Base-by-base conservation (phyloP, 345 rosid genomes). In the Euphorbia peplus region DNA sequence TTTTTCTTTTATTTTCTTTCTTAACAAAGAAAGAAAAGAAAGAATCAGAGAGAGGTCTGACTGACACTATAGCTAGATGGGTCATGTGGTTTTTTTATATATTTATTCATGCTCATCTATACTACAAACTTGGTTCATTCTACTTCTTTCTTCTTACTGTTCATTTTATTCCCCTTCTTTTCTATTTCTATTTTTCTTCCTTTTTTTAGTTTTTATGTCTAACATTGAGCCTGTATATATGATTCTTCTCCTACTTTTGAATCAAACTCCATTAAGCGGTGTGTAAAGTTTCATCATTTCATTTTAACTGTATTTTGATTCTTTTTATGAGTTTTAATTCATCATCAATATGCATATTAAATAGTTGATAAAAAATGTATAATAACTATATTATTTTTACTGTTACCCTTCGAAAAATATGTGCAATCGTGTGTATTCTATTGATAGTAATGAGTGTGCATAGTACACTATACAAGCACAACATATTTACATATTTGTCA, bases 71-170 rank as follows among this genome's bases (percentile, higher is more conserved):
- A n/a, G n/a, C n/a, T 19, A 25, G 60, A 73, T 64, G 78, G 78
- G 73, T 79, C 88, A 82, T 85, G 88, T 82, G 86, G 51, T 56
- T 62, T 54, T 69, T 28, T 56, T 42, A 65, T 64, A n/a, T n/a
- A n/a, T n/a, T n/a, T 59, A 70, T 83, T 83, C 80, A 78, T 76
- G 74, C 14, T 73, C 75, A 67, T 77, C 68, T 53, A 60, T 70
- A 60, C 67, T 75, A 74, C 19, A 62, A 63, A 82, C 81, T 82
- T 77, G 78, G 85, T 81, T 87, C 81, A 89, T 83, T 82, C 88
- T 82, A 80, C 89, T 60, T 64, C 55, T 64, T 70, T 63, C 32
- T 8, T 48, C 44, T 60, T 44, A 42, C 4, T 47, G 39, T 30
- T 1, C 22, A 39, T 30, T 46, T 52, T 46, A 59, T 63, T 42